These are phyloP conservation scores for Henckelia pumila DNA, from an alignment of 257 asterid genomes.

Conservation along the genomic window DNA sequence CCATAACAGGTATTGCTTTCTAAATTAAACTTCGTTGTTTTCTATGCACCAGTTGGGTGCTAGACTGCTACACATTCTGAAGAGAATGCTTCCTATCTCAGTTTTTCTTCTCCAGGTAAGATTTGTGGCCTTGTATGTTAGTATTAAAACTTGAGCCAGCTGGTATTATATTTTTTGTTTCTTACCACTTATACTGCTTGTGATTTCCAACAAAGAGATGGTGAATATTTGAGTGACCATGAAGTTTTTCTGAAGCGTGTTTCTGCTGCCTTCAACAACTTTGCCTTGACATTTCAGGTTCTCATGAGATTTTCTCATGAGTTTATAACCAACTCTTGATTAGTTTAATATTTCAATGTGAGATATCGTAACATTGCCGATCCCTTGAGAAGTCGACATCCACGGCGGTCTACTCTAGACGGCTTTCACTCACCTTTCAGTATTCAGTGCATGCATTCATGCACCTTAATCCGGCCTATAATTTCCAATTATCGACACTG, in stretches of 20 bases:
- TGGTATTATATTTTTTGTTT: constrained; percentile 20
- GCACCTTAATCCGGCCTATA: too few relatives aligned
- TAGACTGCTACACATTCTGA: constrained; percentile 83
- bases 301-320: too few relatives aligned
- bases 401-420: too few relatives aligned
- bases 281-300: constrained; percentile 33
- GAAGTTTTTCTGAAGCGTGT: constrained; percentile 85
- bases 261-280: constrained; percentile 80
- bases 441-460: too few relatives aligned
- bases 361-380: too few relatives aligned
- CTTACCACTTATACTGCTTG: constrained; percentile 24
- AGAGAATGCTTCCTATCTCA: constrained; percentile 89
- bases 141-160: constrained; percentile 17
- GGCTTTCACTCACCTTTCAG: too few relatives aligned
- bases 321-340: too few relatives aligned
- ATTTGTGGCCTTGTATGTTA: constrained; percentile 14
- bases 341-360: too few relatives aligned
- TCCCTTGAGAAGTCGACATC: too few relatives aligned
- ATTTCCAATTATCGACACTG: too few relatives aligned
- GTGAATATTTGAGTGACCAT: constrained; percentile 88
- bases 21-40: constrained; percentile 20
- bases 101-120: constrained; percentile 94
- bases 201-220: constrained; percentile 71
- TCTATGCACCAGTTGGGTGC: constrained; percentile 62
- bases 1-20: not conserved